Base-by-base conservation (phyloP, 768 basidiomycete genomes). In the Suillus americanus region DNA sequence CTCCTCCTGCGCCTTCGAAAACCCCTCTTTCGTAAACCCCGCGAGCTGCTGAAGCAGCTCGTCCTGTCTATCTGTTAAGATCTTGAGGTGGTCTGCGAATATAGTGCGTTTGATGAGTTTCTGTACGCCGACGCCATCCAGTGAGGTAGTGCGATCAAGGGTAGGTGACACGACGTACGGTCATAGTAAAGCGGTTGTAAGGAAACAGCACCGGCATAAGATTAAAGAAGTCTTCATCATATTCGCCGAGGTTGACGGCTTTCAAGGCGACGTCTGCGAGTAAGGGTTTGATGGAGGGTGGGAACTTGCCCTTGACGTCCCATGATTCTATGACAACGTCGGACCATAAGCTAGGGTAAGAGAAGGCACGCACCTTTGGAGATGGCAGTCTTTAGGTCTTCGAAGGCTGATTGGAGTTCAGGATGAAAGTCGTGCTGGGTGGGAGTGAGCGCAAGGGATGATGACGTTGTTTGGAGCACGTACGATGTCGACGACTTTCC, bases 101-200 rank as follows among this genome's bases (percentile, higher is more conserved):
- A 95, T 86, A n/a, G 92, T 91, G 8, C 94, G 87, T 73, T 95
- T 95, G 75, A 95, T 91, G 54, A 98, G 84, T 50, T 50, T 50
- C 50, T 50, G 16, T 16, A 25, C 2, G 16, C 8, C 12, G 13
- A 13, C 10, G 9, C 48, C 13, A 23, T 50, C 0, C 23, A 28
- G 25, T 50, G 14, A 50, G 50, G 14, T 14, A 25, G 25, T 14
- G 25, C 50, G 16, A 14, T 25, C 50, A 28, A 28, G 50, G 25
- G 14, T 50, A 25, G 7, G 50, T 50, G 25, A 28, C 0, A 9
- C 14, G 14, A 82, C 89, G 60, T 62, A 92, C 90, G 60, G 85
- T 91, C 89, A 98, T 95, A 0, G 94, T 97, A 74, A 92, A 99
- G 68, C 90, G 89, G 79, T 99, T 99, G 73, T 98, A 99, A 0